Conservation (phyloP, 139 green algal species). For the Pleodorina starrii region DNA sequence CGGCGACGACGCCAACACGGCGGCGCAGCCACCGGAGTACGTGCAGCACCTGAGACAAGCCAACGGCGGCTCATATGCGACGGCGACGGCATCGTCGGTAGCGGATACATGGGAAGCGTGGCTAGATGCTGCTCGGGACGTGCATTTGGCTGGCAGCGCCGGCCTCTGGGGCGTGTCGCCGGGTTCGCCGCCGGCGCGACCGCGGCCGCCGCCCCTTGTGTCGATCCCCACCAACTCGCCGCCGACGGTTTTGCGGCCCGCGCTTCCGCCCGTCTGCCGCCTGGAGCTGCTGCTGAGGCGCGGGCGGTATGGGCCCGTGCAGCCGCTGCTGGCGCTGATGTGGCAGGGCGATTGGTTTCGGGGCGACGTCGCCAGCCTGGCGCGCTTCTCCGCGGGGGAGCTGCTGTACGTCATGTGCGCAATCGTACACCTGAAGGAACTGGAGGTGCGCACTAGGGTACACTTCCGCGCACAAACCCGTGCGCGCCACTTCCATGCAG, state of each 20-base stretch:
- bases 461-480: too few relatives aligned
- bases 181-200: not conserved
- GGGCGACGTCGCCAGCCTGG: constrained; percentile 17
- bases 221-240: not conserved
- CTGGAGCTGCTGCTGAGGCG: constrained; percentile 28
- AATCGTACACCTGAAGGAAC: not conserved
- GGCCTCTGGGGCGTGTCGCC: not conserved
- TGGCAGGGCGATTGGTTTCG: constrained; percentile 26
- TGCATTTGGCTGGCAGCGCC: not conserved
- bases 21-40: too few relatives aligned
- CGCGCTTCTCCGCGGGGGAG: not conserved
- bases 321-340: constrained; percentile 18
- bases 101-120: not conserved
- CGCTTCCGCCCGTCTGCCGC: constrained; percentile 5
- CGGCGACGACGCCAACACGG: not conserved
- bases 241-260: not conserved
- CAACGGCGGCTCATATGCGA: not conserved
- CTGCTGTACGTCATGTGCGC: constrained; percentile 17
- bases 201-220: not conserved
- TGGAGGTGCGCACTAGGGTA: too few relatives aligned
- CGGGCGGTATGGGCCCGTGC: not conserved
- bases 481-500: too few relatives aligned
- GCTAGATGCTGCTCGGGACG: not conserved
- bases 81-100: not conserved
- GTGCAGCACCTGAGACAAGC: not conserved